Conservation (phyloP, 495 filamentous ascomycete species). For the Apiosordaria backusii region DNA sequence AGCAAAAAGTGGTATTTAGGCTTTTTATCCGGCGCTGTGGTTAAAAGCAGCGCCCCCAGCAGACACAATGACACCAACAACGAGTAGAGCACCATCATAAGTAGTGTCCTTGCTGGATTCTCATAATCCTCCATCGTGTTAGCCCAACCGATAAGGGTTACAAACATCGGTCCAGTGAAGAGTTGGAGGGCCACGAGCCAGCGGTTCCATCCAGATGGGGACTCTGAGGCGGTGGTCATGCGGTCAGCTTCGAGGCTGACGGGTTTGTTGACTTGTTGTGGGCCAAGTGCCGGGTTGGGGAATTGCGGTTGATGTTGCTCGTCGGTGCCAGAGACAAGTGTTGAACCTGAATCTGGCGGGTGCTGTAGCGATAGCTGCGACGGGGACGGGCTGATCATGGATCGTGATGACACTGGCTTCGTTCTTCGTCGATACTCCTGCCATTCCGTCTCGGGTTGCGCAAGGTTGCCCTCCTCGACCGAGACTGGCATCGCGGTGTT, state of each 20-base stretch:
- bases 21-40: conserved; percentile 55
- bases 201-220: conserved; percentile 70
- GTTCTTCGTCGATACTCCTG: conserved; percentile 49
- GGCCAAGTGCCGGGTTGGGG: neutral
- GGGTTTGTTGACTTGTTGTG: conserved; percentile 22
- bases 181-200: conserved; percentile 85
- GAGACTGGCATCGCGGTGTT: conserved; percentile 32
- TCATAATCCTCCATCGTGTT: conserved; percentile 55
- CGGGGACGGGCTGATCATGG: conserved; percentile 18
- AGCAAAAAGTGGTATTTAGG: conserved; percentile 69
- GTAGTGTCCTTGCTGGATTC: conserved; percentile 39
- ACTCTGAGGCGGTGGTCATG: conserved; percentile 24
- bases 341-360: neutral
- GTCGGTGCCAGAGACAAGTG: neutral
- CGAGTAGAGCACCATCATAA: conserved; percentile 63
- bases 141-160: conserved; percentile 72
- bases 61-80: conserved; percentile 66
- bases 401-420: conserved; percentile 28
- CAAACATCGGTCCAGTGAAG: conserved; percentile 83
- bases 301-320: neutral
- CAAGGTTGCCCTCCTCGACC: conserved; percentile 22
- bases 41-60: conserved; percentile 58
- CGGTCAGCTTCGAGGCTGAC: conserved; percentile 24
- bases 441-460: conserved; percentile 48
- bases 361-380: conserved; percentile 9